These are phyloP conservation scores for Phytophthora quininea DNA, from an alignment of 352 stramenopile genomes.

Conservation along the genomic window DNA sequence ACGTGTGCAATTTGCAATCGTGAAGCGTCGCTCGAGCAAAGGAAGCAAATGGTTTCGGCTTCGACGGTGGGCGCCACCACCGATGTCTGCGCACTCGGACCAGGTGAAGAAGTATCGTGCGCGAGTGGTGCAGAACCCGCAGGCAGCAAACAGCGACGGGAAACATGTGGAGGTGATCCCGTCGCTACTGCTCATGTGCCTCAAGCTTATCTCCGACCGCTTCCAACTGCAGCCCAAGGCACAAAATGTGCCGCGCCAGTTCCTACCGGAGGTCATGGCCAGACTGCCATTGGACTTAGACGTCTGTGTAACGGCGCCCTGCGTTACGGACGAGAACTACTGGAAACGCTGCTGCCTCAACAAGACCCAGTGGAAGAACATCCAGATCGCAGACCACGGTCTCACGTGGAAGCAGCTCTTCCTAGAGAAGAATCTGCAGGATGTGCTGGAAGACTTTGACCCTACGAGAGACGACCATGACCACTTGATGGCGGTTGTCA, in stretches of 20 bases:
- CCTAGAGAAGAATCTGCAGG: slow-evolving; percentile 79
- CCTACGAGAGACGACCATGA: slow-evolving; percentile 50
- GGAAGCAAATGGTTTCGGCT: slow-evolving; percentile 50
- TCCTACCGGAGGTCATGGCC: slow-evolving; percentile 83
- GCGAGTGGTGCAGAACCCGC: slow-evolving; percentile 48
- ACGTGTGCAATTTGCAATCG: slow-evolving; percentile 4
- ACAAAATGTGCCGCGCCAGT: slow-evolving; percentile 77
- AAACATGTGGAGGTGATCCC: slow-evolving; percentile 35
- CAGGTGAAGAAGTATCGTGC: slow-evolving; percentile 86
- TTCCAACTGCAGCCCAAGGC: slow-evolving; percentile 74
- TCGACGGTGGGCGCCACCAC: slow-evolving; percentile 72
- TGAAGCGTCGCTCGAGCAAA: neutral
- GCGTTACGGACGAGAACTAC: slow-evolving; percentile 94
- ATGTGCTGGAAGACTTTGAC: slow-evolving; percentile 84
- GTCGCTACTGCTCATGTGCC: slow-evolving; percentile 72
- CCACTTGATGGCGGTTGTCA: slow-evolving; percentile 73
- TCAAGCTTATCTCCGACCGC: slow-evolving; percentile 80
- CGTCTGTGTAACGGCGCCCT: slow-evolving; percentile 72
- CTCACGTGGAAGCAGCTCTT: slow-evolving; percentile 95
- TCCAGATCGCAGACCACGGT: slow-evolving; percentile 90
- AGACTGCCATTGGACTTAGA: slow-evolving; percentile 85
- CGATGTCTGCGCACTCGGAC: slow-evolving; percentile 70
- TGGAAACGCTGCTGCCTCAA: slow-evolving; percentile 92
- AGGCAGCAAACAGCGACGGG: slow-evolving; percentile 29
- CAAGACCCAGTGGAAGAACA: slow-evolving; percentile 89